phyloP scores from a whole-genome alignment of 2,329 filamentous ascomycete species.

The Calonectria pseudoturangicola region DNA sequence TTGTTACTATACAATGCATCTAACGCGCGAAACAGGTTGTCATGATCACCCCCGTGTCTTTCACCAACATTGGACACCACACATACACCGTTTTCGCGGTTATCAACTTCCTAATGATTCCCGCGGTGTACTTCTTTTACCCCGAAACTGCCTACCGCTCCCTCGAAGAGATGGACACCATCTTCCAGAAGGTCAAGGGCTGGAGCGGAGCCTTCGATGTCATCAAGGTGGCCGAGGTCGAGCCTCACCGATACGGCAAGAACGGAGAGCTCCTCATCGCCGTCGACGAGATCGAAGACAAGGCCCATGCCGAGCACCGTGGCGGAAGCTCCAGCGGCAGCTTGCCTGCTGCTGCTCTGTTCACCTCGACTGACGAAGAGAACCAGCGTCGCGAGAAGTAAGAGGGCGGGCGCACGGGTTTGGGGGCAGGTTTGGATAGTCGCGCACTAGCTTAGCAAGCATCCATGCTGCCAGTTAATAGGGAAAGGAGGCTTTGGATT shows the following conservation, averaged over 20 bases:
- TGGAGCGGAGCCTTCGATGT: slow-evolving; percentile 59
- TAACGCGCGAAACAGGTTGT: slow-evolving; percentile 64
- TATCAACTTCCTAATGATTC: slow-evolving; percentile 77
- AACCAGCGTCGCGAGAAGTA: slow-evolving; percentile 52
- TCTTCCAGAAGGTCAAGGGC: slow-evolving; percentile 75
- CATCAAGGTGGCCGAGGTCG: slow-evolving; percentile 63
- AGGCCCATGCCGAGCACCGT: slow-evolving; percentile 54
- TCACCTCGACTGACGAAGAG: slow-evolving; percentile 59
- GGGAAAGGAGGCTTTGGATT: slow-evolving; percentile 9
- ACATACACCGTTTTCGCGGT: slow-evolving; percentile 81
- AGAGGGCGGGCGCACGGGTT: not conserved
- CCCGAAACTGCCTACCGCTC: slow-evolving; percentile 79
- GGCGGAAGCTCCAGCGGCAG: slow-evolving; percentile 54
- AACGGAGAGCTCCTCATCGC: slow-evolving; percentile 74
- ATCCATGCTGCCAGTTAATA: slow-evolving; percentile 5
- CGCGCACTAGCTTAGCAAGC: not conserved
- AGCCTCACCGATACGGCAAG: slow-evolving; percentile 75
- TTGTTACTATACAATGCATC: not conserved
- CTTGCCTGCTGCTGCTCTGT: slow-evolving; percentile 52
- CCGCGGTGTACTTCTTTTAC: slow-evolving; percentile 76
- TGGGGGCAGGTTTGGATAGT: not conserved
- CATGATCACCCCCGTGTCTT: slow-evolving; percentile 77
- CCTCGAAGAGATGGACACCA: slow-evolving; percentile 80
- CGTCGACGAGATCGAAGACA: slow-evolving; percentile 64
- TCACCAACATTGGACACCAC: slow-evolving; percentile 74